Conservation (phyloP, 257 asterid species). For the Lycium barbarum region DNA sequence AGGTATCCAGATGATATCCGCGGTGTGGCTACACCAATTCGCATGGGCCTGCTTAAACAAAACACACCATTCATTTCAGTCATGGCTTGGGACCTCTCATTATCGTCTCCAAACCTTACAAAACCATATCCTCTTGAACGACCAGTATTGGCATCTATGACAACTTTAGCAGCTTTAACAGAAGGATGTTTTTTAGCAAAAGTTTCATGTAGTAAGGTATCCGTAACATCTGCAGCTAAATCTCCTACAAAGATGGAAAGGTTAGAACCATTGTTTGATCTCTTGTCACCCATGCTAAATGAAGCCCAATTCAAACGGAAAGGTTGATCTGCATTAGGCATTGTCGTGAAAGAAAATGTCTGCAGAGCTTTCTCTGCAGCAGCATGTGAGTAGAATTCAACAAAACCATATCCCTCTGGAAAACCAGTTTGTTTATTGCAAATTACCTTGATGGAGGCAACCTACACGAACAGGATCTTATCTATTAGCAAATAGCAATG, state of each 20-base stretch:
- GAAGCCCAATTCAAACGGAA: conserved; percentile 95
- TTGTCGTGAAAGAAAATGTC: conserved; percentile 54
- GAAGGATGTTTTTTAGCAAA: conserved; percentile 74
- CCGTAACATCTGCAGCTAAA: conserved; percentile 89
- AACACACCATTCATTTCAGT: conserved; percentile 82
- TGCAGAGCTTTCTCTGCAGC: conserved; percentile 85
- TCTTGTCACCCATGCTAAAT: conserved; percentile 90
- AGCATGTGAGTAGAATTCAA: conserved; percentile 74
- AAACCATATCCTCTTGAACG: conserved; percentile 94
- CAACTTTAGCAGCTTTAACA: conserved; percentile 90
- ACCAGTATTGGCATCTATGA: conserved; percentile 81
- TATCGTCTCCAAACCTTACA: conserved; percentile 89
- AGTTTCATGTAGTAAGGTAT: conserved; percentile 71
- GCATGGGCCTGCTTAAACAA: conserved; percentile 87
- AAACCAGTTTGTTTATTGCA: conserved; percentile 88
- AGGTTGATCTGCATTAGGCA: conserved; percentile 84
- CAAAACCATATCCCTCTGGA: conserved; percentile 92
- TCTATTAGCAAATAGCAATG: neutral
- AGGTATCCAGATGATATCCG: conserved; percentile 77
- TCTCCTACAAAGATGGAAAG: conserved; percentile 91
- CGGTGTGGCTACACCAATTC: conserved; percentile 89
- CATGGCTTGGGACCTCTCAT: conserved; percentile 82
- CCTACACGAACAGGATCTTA: conserved; percentile 48
- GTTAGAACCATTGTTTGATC: conserved; percentile 79
- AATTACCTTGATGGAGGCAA: conserved; percentile 79